Percentiles rank a stretch among this genome's conserved stretches.
phyloP scores from a whole-genome alignment of 73 alveolate genomes.

The Uronychia binucleata region DNA sequence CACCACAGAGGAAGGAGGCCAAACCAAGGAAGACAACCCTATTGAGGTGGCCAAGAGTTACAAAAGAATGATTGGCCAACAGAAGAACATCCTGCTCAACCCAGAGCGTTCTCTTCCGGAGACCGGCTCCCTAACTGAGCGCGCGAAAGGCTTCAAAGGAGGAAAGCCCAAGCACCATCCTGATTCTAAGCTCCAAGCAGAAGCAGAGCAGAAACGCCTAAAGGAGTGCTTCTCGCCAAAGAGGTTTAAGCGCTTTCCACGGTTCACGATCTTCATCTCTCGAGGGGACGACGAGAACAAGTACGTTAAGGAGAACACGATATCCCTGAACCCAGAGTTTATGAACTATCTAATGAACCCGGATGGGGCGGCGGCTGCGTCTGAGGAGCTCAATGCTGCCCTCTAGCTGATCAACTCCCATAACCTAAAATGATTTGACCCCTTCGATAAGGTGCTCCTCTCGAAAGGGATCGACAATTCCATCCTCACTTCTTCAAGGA shows the following conservation, averaged over 20 bases:
- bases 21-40: not conserved
- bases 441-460: slow-evolving; percentile 64
- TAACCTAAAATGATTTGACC: slow-evolving; percentile 49
- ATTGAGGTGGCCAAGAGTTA: not conserved
- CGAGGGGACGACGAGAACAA: slow-evolving; percentile 38
- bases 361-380: slow-evolving; percentile 8
- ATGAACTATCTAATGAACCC: slow-evolving; percentile 56
- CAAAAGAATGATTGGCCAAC: not conserved
- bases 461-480: slow-evolving; percentile 69
- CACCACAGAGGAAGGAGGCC: not conserved
- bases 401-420: slow-evolving; percentile 1
- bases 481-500: slow-evolving; percentile 57
- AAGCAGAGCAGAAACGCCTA: not conserved
- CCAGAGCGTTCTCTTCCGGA: not conserved
- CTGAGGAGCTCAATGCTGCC: slow-evolving; percentile 12
- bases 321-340: slow-evolving; percentile 60
- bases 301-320: slow-evolving; percentile 47
- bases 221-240: slow-evolving; percentile 12
- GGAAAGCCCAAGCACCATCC: not conserved
- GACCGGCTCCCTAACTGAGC: not conserved
- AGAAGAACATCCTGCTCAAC: not conserved
- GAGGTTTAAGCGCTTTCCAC: slow-evolving; percentile 61
- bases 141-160: not conserved
- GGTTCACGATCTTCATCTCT: slow-evolving; percentile 54
- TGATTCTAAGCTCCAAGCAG: not conserved